Evolutionary conservation across 2,329 filamentous ascomycete species (phyloP), one percentile per base, ranked within the genome.

Genomic region (Clonostachys sp.): DNA sequence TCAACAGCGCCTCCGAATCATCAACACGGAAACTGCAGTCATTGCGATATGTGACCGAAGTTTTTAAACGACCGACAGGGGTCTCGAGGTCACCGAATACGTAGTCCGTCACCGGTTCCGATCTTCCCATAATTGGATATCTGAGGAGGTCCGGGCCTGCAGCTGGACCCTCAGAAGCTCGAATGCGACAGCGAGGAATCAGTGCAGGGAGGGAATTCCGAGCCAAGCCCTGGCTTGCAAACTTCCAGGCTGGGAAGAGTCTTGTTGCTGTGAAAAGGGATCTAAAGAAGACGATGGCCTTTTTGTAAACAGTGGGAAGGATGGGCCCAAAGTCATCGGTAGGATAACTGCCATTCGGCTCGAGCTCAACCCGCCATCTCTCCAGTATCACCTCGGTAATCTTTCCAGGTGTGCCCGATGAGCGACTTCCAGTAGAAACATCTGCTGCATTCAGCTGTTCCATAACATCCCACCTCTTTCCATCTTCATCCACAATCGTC

Each of bases 281-380:
- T 50, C 94, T 82, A 68, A 97, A 96, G 57, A 96, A 83, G 55
- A 97, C 87, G 53, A 99, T 95, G 57, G 89, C 90, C 70, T 95
- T 94, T 71, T 99, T 99, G 77, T 99, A 99, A 49, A 96, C 84
- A 45, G 89, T 92, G 13, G 94, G 91, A 45, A 97, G 72, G 34
- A 72, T 74, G 12, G 73, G 73, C 8, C 78, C 80, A 61, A 84
- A 89, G 61, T 80, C 81, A 43, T 80, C 74, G 14, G 54, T 76
- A 62, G 62, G 73, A 62, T 48, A 74, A 81, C 80, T 51, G 45
- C 54, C 55, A 14, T 57, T 60, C 35, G 60, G 55, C 61, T 88
- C 88, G 48, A 97, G 75, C 61, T 94, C 86, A 53, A 99, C 80
- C 48, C 78, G 86, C 94, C 94, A 99, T 56, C 92, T 81, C 70